Base-by-base conservation (phyloP, 2,329 filamentous ascomycete genomes). In the Alternaria conjuncta region DNA sequence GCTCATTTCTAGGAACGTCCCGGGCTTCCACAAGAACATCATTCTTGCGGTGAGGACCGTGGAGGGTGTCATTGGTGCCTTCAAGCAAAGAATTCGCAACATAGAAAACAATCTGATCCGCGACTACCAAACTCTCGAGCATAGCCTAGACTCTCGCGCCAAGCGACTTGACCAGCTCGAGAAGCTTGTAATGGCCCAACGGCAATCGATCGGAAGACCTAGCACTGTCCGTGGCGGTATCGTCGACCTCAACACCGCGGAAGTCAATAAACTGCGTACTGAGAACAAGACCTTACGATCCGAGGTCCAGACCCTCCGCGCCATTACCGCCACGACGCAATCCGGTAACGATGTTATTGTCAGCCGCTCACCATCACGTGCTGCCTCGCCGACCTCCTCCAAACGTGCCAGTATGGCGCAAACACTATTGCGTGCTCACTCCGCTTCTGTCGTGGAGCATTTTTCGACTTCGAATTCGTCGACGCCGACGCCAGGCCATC, bases 21-120 rank as follows among this genome's bases (percentile, higher is more conserved):
- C 92, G 0, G 92, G 92, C 1, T 98, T 98, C 81, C 92, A 91
- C 75, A 93, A 94, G 79, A 98, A 97, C 77, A 86, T 99, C 25
- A 82, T 97, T 46, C 88, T 90, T 1, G 95, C 95, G 0, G 87
- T 97, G 65, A 97, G 95, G 83, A 92, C 90, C 3, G 90, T 98
- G 59, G 96, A 98, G 83, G 85, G 86, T 18, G 88, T 97, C 67
- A 85, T 98, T 36, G 86, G 87, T 18, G 88, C 88, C 9, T 97
- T 97, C 83, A 91, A 92, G 73, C 85, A 86, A 43, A 90, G 93
- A 63, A 92, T 97, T 75, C 92, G 92, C 73, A 84, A 86, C 7
- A 90, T 97, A n/a, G 96, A 99, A 79, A 90, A 92, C 53, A 92
- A 97, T 64, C 82, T 98, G n/a, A 91, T 90, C 83, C 92, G 93